Conservation (phyloP, 164 flowering plant species). For the Akebia trifoliata region DNA sequence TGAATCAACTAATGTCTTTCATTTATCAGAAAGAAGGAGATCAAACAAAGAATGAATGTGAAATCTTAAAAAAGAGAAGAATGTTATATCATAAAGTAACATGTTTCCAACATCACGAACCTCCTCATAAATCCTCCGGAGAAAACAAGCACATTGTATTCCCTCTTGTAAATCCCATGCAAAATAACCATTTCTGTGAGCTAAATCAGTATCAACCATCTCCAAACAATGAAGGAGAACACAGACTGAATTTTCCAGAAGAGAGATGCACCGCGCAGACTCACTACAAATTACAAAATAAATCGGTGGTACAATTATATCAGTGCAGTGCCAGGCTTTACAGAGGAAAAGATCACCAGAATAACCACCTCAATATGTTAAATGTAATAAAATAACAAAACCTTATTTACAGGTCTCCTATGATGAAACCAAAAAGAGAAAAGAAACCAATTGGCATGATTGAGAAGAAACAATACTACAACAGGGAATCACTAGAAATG, state of each 20-base stretch:
- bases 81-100: neutral
- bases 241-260: slow-evolving; percentile 62
- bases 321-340: neutral
- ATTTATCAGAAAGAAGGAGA: too few species aligned
- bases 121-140: slow-evolving; percentile 93
- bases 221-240: slow-evolving; percentile 73
- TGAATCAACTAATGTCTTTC: too few species aligned
- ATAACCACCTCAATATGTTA: neutral
- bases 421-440: too few species aligned
- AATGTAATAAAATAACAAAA: neutral
- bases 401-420: neutral
- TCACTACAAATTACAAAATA: slow-evolving; percentile 35
- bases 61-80: neutral
- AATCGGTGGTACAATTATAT: neutral
- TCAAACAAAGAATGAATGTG: neutral
- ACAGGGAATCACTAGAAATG: too few species aligned
- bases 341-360: neutral
- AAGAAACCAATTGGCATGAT: too few species aligned
- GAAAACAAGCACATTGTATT: slow-evolving; percentile 63
- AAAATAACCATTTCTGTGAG: slow-evolving; percentile 28
- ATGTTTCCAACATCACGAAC: slow-evolving; percentile 30
- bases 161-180: slow-evolving; percentile 58
- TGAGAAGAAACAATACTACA: too few species aligned
- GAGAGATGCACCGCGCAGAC: slow-evolving; percentile 43
- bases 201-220: slow-evolving; percentile 33